These are phyloP conservation scores for Echinochloa phyllopogon DNA, from an alignment of 176 grass and related monocot species.

Conservation along the genomic window DNA sequence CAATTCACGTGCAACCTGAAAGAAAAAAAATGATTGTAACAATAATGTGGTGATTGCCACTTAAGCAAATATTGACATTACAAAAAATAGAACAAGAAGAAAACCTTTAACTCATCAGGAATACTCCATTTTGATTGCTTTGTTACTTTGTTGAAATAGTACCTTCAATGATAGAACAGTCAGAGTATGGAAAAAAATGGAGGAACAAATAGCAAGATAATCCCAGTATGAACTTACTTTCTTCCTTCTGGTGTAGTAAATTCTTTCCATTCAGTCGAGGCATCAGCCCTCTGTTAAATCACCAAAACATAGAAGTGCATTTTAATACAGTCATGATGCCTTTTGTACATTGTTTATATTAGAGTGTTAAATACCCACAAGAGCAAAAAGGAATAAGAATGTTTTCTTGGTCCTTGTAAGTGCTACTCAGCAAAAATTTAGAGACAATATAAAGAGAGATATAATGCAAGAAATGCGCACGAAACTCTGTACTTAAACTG, in stretches of 20 bases:
- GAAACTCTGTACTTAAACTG: neutral
- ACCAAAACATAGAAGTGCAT: neutral
- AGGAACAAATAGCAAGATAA: constrained; percentile 34
- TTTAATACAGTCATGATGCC: constrained; percentile 5
- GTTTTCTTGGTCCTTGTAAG: constrained; percentile 21
- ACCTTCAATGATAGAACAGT: constrained; percentile 46
- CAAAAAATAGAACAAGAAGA: constrained; percentile 23
- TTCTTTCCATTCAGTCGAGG: constrained; percentile 97
- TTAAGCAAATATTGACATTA: neutral
- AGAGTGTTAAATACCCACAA: constrained; percentile 6
- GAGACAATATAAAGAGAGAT: neutral
- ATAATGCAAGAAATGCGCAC: neutral
- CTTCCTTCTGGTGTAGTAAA: constrained; percentile 82
- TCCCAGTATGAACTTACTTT: constrained; percentile 69
- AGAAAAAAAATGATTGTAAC: neutral
- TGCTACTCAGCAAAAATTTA: neutral
- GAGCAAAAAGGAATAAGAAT: neutral
- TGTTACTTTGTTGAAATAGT: constrained; percentile 82
- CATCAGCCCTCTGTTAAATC: constrained; percentile 76
- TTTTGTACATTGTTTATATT: constrained; percentile 24
- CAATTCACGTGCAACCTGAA: constrained; percentile 88
- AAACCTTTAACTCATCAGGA: constrained; percentile 94
- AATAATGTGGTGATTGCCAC: constrained; percentile 5
- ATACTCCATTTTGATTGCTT: constrained; percentile 98
- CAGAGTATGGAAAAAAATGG: constrained; percentile 43